Conservation (phyloP, 345 rosid genomes). For the Populus tremula region DNA sequence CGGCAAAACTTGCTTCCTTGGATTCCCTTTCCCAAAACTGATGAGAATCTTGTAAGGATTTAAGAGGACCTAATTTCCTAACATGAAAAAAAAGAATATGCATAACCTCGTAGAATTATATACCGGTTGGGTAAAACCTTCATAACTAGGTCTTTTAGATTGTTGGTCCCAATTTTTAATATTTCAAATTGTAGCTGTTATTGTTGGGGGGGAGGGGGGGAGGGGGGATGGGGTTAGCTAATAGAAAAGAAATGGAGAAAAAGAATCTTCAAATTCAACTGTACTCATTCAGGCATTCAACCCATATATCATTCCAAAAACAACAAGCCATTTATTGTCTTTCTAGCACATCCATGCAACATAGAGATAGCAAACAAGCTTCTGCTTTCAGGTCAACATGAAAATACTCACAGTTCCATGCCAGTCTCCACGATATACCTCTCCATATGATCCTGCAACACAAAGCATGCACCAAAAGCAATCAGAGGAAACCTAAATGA, state of each 20-base stretch:
- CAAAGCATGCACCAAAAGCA: constrained; percentile 21
- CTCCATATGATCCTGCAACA: constrained; percentile 90
- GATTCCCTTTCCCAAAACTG: constrained; percentile 6
- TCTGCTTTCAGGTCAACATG: background rate
- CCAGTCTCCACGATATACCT: constrained; percentile 96
- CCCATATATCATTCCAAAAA: background rate
- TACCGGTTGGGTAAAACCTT: background rate
- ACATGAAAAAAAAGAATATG: background rate
- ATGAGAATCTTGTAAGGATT: background rate
- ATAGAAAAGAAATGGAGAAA: background rate
- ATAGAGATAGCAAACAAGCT: background rate
- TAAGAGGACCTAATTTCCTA: background rate
- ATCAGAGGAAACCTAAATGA: constrained; percentile 2
- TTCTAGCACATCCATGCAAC: background rate
- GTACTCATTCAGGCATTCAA: background rate
- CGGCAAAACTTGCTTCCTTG: background rate
- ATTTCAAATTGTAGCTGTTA: background rate
- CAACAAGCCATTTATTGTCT: background rate
- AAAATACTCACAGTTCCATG: constrained; percentile 88
- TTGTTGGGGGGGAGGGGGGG: background rate
- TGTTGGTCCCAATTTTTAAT: background rate
- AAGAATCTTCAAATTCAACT: background rate
- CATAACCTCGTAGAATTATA: background rate
- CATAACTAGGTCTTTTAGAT: background rate
- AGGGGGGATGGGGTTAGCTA: background rate